Conservation (phyloP, 225 moss, liverwort and hornwort genomes). For the Rhytidiadelphus loreus region DNA sequence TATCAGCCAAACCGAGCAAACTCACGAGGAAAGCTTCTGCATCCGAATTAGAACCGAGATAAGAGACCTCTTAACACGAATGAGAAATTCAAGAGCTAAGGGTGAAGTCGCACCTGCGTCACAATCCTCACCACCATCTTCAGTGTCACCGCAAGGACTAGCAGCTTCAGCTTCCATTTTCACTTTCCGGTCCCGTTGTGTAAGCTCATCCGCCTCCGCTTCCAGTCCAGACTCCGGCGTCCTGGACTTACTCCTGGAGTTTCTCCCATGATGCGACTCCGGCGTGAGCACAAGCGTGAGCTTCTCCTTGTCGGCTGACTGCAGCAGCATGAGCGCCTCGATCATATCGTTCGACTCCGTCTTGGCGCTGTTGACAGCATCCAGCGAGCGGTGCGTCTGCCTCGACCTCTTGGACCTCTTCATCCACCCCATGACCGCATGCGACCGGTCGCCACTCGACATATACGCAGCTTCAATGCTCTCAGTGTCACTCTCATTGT, state of each 20-base stretch:
- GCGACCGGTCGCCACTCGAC: conserved; percentile 48
- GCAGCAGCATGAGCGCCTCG: conserved; percentile 72
- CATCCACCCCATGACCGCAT: conserved; percentile 47
- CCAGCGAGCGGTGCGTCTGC: conserved; percentile 57
- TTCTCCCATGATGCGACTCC: conserved; percentile 7
- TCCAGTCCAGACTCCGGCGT: conserved; percentile 28
- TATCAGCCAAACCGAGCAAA: background rate
- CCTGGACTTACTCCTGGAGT: conserved; percentile 14
- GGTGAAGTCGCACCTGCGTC: conserved; percentile 27
- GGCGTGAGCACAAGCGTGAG: conserved; percentile 5
- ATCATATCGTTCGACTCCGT: conserved; percentile 44
- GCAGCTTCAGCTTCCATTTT: conserved; percentile 44
- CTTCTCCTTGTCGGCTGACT: conserved; percentile 23
- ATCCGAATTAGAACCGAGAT: background rate
- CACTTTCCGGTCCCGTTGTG: conserved; percentile 8
- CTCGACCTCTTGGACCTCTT: conserved; percentile 82
- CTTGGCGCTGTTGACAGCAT: conserved; percentile 51
- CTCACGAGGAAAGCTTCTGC: background rate
- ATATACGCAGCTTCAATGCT: conserved; percentile 89
- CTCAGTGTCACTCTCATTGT: conserved; percentile 88
- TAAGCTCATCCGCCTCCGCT: conserved; percentile 31
- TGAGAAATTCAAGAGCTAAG: background rate
- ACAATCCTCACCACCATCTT: conserved; percentile 56
- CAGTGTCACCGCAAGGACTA: conserved; percentile 59
- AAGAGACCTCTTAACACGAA: background rate